Evolutionary conservation across 345 rosid species (phyloP).

Genomic region (Moringa oleifera): DNA sequence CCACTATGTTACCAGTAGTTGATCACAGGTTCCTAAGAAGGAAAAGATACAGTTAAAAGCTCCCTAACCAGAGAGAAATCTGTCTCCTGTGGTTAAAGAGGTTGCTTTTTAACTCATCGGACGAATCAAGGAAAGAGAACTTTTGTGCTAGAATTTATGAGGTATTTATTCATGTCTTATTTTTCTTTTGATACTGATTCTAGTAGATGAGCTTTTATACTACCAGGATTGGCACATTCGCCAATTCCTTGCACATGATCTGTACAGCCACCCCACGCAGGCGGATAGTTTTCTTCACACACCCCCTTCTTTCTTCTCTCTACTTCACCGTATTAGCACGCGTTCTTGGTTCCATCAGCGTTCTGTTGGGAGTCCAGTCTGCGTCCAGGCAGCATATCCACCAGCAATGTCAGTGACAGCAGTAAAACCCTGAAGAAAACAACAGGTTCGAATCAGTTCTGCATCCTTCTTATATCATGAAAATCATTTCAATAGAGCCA

Average conservation of each 20-base stretch:
- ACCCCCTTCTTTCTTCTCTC: too few relatives aligned
- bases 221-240: not conserved
- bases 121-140: not conserved
- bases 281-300: too few relatives aligned
- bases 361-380: conserved; percentile 68
- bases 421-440: conserved; percentile 58
- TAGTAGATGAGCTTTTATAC: not conserved
- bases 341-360: conserved; percentile 13
- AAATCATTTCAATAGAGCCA: too few relatives aligned
- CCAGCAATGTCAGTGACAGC: conserved; percentile 67
- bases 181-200: not conserved
- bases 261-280: conserved; percentile 1
- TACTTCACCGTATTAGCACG: not conserved
- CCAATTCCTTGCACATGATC: not conserved
- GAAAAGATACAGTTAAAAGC: too few relatives aligned
- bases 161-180: conserved; percentile 2
- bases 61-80: too few relatives aligned
- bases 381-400: conserved; percentile 68
- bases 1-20: too few relatives aligned
- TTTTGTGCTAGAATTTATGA: conserved; percentile 7
- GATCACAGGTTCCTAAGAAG: too few relatives aligned
- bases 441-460: not conserved
- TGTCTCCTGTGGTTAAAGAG: too few relatives aligned
- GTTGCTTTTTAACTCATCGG: not conserved
- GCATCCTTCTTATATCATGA: too few relatives aligned